Conservation (phyloP, 257 asterid species). For the Petunia secreta region DNA sequence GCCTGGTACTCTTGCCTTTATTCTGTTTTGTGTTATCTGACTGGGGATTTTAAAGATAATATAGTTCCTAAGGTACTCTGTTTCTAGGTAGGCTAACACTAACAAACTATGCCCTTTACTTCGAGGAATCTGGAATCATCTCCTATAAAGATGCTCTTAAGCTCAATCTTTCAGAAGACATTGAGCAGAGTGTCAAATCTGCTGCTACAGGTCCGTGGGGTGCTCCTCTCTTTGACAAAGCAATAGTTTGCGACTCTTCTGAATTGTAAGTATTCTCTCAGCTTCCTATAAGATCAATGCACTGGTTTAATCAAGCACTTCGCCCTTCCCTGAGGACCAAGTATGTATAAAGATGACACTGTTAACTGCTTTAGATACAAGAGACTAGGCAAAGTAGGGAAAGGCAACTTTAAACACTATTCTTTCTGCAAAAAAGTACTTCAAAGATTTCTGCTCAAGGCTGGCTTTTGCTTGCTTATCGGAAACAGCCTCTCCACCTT, state of each 20-base stretch:
- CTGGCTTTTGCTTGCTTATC: neutral
- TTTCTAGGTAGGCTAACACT: constrained; percentile 77
- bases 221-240: constrained; percentile 94
- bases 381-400: neutral
- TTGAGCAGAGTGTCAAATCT: constrained; percentile 59
- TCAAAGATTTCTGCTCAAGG: neutral
- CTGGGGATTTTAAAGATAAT: neutral
- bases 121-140: constrained; percentile 74
- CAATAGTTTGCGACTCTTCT: constrained; percentile 67
- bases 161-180: constrained; percentile 68
- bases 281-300: neutral
- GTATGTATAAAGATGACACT: neutral
- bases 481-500: too few relatives aligned
- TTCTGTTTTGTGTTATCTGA: neutral
- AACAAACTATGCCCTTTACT: constrained; percentile 89
- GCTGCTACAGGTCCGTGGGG: constrained; percentile 95
- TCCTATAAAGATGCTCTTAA: constrained; percentile 76
- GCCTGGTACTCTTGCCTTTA: constrained; percentile 62
- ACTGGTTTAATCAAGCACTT: neutral
- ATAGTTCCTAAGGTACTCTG: neutral
- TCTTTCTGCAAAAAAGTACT: neutral
- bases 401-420: neutral
- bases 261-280: constrained; percentile 61
- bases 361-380: neutral
- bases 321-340: neutral